phyloP scores from a whole-genome alignment of 2,329 filamentous ascomycete genomes.

The Amphichorda felina region DNA sequence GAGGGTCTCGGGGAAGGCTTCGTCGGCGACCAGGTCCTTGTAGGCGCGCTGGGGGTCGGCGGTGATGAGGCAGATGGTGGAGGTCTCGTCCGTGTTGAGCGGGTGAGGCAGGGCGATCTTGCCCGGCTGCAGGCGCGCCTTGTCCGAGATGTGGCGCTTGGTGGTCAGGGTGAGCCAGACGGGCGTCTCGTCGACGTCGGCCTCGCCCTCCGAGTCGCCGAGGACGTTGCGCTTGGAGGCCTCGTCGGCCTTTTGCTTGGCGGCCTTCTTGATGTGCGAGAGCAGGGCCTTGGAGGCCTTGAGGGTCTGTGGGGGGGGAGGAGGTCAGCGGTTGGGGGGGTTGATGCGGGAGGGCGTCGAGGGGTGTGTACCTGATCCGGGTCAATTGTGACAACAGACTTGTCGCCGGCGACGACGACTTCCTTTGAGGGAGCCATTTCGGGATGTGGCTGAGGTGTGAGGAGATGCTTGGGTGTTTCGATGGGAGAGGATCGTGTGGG shows the following conservation, averaged over 20 bases:
- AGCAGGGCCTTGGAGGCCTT: conserved; percentile 53
- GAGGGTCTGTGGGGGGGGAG: conserved; percentile 35
- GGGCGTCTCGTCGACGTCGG: conserved; percentile 35
- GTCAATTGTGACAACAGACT: conserved; percentile 18
- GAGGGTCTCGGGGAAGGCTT: conserved; percentile 57
- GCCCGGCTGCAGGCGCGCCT: conserved; percentile 68
- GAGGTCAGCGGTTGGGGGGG: neutral
- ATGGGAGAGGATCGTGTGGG: neutral
- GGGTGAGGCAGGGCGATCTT: conserved; percentile 73
- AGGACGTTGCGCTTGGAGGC: conserved; percentile 47
- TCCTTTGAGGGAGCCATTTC: conserved; percentile 30
- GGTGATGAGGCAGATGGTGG: conserved; percentile 67
- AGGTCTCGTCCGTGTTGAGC: conserved; percentile 42
- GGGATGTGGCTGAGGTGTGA: neutral
- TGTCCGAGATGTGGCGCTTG: conserved; percentile 57
- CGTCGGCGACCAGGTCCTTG: conserved; percentile 74
- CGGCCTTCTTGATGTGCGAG: conserved; percentile 46
- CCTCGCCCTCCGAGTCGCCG: conserved; percentile 23
- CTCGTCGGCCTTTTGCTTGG: conserved; percentile 31
- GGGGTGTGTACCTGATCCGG: neutral
- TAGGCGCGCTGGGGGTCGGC: conserved; percentile 72
- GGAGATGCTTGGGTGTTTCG: neutral
- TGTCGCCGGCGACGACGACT: conserved; percentile 18
- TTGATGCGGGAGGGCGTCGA: neutral
- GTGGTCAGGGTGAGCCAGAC: conserved; percentile 53